Conservation (phyloP, 2,329 filamentous ascomycete species). For the Paraconiothyrium brasiliense region DNA sequence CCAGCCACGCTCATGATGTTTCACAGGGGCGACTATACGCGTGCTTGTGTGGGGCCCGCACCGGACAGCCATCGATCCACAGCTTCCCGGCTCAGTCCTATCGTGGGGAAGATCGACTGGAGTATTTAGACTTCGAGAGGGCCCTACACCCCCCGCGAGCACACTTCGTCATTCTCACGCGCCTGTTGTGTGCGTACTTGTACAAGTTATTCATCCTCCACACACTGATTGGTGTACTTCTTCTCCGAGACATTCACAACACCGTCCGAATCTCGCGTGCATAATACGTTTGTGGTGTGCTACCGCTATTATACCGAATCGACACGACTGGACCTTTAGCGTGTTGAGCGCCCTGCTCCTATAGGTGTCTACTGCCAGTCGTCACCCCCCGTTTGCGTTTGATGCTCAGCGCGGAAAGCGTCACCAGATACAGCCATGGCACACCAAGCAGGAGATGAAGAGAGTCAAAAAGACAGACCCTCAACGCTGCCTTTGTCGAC, state of each 20-base stretch:
- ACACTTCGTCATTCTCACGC: conserved; percentile 28
- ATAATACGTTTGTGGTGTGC: background rate
- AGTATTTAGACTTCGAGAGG: conserved; percentile 32
- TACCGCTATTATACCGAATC: conserved; percentile 5
- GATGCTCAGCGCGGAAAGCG: conserved; percentile 14
- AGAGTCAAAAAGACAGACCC: conserved; percentile 8
- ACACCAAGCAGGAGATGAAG: background rate
- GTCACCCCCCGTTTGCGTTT: conserved; percentile 8
- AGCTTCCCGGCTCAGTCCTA: conserved; percentile 29
- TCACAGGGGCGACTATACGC: conserved; percentile 30
- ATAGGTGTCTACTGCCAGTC: conserved; percentile 2
- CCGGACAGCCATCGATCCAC: conserved; percentile 29
- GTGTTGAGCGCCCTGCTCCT: background rate
- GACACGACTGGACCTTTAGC: background rate
- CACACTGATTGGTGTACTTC: conserved; percentile 13
- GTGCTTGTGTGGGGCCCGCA: conserved; percentile 38
- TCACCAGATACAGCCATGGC: conserved; percentile 17
- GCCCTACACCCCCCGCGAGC: conserved; percentile 24
- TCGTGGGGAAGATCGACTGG: conserved; percentile 23
- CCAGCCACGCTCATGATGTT: conserved; percentile 30
- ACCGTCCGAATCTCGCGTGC: background rate
- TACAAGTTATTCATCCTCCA: conserved; percentile 9
- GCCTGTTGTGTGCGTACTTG: background rate
- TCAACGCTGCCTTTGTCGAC: conserved; percentile 36
- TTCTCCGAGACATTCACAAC: background rate